phyloP scores from a whole-genome alignment of 306 rosid species.

The Pterocarpus macrocarpus region DNA sequence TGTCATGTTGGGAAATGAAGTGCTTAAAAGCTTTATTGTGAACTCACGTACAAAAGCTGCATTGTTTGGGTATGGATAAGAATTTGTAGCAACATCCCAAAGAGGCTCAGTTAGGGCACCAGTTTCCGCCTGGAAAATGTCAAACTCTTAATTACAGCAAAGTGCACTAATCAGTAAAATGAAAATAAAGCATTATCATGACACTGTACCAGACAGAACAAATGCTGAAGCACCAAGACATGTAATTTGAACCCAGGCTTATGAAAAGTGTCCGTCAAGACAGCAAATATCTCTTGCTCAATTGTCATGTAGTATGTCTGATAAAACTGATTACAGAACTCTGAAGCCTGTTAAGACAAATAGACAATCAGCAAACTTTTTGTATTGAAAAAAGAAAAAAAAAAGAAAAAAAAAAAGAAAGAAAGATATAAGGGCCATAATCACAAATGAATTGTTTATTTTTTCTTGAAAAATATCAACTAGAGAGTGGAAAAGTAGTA shows the following conservation, averaged over 20 bases:
- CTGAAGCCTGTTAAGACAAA: constrained; percentile 69
- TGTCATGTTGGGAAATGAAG: constrained; percentile 98
- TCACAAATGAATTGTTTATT: too few relatives aligned
- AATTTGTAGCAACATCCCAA: constrained; percentile 80
- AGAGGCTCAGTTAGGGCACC: constrained; percentile 88
- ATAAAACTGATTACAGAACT: constrained; percentile 94
- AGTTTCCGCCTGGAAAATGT: constrained; percentile 72
- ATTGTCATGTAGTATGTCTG: constrained; percentile 78
- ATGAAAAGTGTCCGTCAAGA: constrained; percentile 94
- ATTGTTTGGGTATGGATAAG: constrained; percentile 74
- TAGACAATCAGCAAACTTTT: constrained; percentile 12
- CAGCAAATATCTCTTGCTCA: constrained; percentile 95
- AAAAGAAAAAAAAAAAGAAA: not conserved
- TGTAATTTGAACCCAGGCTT: constrained; percentile 99
- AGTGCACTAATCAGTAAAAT: not conserved
- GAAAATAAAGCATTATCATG: constrained; percentile 1
- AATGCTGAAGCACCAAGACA: constrained; percentile 95
- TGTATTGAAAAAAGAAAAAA: not conserved
- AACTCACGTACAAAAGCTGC: constrained; percentile 79
- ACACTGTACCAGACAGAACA: constrained; percentile 84
- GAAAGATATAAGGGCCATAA: too few relatives aligned
- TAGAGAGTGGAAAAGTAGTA: too few relatives aligned
- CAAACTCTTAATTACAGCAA: constrained; percentile 3
- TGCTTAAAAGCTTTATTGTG: constrained; percentile 89
- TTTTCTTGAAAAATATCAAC: too few relatives aligned